A percentile compares a stretch with the other conserved stretches of the same genome.
These are phyloP conservation scores for Blastobotrys elegans DNA, from an alignment of 1,139 yeast species.

Conservation along the genomic window DNA sequence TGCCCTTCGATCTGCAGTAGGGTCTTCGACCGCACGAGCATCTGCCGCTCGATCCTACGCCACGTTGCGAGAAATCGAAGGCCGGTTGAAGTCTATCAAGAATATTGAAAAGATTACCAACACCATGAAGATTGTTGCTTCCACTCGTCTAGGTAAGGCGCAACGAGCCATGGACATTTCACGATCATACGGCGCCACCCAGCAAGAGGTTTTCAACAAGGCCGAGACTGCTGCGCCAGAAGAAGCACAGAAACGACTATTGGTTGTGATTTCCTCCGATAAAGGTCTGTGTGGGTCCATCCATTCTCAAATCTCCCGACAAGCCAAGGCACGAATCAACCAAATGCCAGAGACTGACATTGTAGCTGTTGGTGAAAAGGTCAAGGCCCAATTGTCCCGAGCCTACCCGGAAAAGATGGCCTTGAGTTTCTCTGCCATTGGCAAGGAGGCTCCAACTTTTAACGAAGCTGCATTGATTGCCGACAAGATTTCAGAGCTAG, in stretches of 20 bases:
- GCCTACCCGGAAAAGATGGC: conserved; percentile 64
- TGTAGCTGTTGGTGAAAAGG: conserved; percentile 91
- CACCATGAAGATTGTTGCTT: conserved; percentile 99
- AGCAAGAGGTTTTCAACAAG: conserved; percentile 69
- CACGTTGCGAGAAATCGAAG: conserved; percentile 97
- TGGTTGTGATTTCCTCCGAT: conserved; percentile 89
- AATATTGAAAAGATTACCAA: conserved; percentile 98
- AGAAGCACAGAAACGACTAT: conserved; percentile 51
- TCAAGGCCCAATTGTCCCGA: conserved; percentile 83
- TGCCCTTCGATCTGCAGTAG: conserved; percentile 30
- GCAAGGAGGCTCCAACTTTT: conserved; percentile 95
- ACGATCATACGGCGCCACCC: conserved; percentile 78
- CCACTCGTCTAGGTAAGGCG: conserved; percentile 93
- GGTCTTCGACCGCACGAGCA: conserved; percentile 22
- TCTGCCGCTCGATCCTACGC: conserved; percentile 71
- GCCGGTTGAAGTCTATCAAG: conserved; percentile 95
- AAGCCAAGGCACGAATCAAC: conserved; percentile 63
- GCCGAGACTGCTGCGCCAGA: conserved; percentile 66
- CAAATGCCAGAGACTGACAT: conserved; percentile 62
- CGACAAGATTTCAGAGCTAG: conserved; percentile 66
- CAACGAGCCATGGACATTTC: conserved; percentile 92
- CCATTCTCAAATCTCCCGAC: conserved; percentile 89
- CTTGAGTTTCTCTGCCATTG: conserved; percentile 81
- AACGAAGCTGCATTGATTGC: conserved; percentile 84
- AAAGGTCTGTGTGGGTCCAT: conserved; percentile 99